Base-by-base conservation (phyloP, 78 protist species). In the Dictyostelium intermedium region DNA sequence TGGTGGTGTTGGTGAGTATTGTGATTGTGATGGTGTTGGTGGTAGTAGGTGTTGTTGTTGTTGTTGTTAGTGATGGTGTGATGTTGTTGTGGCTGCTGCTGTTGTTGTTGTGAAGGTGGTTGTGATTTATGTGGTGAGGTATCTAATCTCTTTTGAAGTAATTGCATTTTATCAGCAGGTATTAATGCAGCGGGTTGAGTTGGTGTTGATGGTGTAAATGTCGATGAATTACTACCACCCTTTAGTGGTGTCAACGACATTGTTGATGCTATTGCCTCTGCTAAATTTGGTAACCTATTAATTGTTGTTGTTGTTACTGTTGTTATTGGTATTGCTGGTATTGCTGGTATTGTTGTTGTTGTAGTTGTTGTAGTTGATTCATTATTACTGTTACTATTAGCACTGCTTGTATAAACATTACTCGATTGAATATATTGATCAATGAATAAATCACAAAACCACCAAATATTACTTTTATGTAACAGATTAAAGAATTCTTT, bases 401-500 rank as follows among this genome's bases (percentile, higher is more conserved):
- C 60, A 23, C 14, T 60, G 60, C 32, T 60, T 10, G 25, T 43
- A 56, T 56, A 56, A 27, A 10, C 0, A 18, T 27, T 80, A 43
- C 35, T 53, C 20, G 82, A 80, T 47, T 89, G 78, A 25, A 79
- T 74, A 35, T 69, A 89, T 47, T 89, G 76, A 47, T 89, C 86
- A 11, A 89, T 80, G 72, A 89, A 89, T 30, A 89, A 66, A 47
- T 89, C 94, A 89, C 94, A 89, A 69, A 89, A 89, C 94, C 94
- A 89, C 94, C 94, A 89, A 14, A 80, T 27, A 80, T 89, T 89
- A 30, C 50, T 69, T 8, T 66, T 56, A 41, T 47, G 34, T 25
- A 89, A 37, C 0, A 27, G 6, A 39, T 25, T 5, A 53, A 89
- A 89, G 37, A 89, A 89, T 14, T 89, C 82, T 50, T 80, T 63